Conservation (phyloP, 202 grass and related monocot species). For the Dendrocalamus latiflorus region DNA sequence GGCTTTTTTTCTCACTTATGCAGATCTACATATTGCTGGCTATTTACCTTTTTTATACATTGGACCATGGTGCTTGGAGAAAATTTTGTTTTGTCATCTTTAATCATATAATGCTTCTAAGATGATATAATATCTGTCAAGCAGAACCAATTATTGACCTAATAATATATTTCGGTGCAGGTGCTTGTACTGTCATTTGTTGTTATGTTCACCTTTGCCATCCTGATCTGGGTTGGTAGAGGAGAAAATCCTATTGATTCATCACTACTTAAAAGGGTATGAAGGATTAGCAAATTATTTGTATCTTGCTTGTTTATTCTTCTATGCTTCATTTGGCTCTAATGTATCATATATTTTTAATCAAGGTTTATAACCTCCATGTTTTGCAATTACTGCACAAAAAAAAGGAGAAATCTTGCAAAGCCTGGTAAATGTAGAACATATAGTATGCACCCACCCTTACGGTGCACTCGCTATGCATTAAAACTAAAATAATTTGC, state of each 20-base stretch:
- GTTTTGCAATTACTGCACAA: neutral
- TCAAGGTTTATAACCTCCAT: neutral
- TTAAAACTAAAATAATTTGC: no score
- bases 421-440: neutral
- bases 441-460: no score
- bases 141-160: conserved; percentile 23
- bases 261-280: conserved; percentile 72
- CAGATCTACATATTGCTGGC: conserved; percentile 14
- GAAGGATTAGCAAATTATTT: conserved; percentile 2
- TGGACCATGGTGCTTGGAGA: neutral
- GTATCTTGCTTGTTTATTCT: neutral
- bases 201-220: conserved; percentile 78
- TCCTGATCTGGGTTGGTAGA: conserved; percentile 88
- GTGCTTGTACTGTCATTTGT: conserved; percentile 76
- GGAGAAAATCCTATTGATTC: conserved; percentile 84
- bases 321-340: neutral
- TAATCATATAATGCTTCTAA: conserved; percentile 5
- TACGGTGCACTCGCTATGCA: no score
- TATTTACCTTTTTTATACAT: conserved; percentile 20
- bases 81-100: conserved; percentile 27
- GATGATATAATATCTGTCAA: conserved; percentile 8
- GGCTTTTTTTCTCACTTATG: neutral
- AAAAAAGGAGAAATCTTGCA: neutral
- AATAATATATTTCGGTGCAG: conserved; percentile 37
- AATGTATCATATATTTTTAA: conserved; percentile 4